These are phyloP conservation scores for Phanerochaete carnosa DNA, from an alignment of 768 basidiomycete species.

Conservation along the genomic window DNA sequence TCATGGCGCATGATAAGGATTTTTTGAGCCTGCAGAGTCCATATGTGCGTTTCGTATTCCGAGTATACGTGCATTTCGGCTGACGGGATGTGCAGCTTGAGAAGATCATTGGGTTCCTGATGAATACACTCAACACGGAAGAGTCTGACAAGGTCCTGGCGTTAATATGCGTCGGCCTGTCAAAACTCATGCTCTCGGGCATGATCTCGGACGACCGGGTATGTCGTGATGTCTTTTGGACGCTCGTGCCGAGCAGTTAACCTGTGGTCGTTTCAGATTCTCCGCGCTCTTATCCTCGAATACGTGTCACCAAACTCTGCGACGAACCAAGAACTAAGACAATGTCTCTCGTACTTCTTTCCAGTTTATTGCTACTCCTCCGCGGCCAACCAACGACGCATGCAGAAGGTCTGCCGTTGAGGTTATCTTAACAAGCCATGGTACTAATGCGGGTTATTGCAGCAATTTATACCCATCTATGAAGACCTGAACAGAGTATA, in stretches of 20 bases:
- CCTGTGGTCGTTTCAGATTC: conserved; percentile 30
- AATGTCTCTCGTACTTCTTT: conserved; percentile 86
- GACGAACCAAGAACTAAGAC: conserved; percentile 79
- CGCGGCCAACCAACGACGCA: conserved; percentile 63
- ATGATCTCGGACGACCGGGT: conserved; percentile 74
- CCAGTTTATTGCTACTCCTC: conserved; percentile 86
- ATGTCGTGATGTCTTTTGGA: conserved; percentile 17
- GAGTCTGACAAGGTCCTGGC: conserved; percentile 67
- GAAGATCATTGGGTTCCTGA: conserved; percentile 65
- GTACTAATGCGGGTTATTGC: not conserved
- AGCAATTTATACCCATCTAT: conserved; percentile 75
- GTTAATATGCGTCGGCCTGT: conserved; percentile 69
- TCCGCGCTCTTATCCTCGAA: conserved; percentile 47
- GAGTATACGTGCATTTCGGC: not conserved
- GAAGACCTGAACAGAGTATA: conserved; percentile 55
- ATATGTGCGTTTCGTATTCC: conserved; percentile 24
- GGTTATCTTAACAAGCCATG: not conserved
- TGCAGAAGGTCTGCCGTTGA: conserved; percentile 54
- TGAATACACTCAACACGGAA: conserved; percentile 48
- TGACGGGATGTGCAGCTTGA: conserved; percentile 33
- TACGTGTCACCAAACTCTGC: conserved; percentile 81
- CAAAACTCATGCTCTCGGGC: conserved; percentile 82
- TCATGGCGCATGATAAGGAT: conserved; percentile 78
- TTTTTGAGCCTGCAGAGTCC: conserved; percentile 48
- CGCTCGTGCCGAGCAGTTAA: not conserved